These are phyloP conservation scores for Claviceps monticola DNA, from an alignment of 2,329 filamentous ascomycete species.

Conservation along the genomic window DNA sequence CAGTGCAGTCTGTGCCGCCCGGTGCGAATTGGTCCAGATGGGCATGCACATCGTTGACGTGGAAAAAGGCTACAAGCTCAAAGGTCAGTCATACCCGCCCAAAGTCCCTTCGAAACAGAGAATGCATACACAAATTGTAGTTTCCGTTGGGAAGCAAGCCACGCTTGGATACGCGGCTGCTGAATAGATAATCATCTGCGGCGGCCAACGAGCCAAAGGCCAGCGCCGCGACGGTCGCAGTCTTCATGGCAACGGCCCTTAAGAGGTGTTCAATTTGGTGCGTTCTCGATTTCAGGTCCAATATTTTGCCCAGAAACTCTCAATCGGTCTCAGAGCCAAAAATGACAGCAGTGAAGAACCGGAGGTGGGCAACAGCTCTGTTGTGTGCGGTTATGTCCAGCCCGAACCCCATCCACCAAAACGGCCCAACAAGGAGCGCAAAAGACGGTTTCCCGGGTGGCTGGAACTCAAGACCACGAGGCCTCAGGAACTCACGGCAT, in stretches of 20 bases:
- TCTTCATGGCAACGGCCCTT: not conserved
- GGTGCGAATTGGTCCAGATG: constrained; percentile 50
- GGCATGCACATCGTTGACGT: constrained; percentile 56
- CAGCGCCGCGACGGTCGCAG: constrained; percentile 2
- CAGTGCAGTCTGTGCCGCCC: constrained; percentile 47
- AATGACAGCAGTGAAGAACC: not conserved
- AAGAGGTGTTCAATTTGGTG: too few species aligned
- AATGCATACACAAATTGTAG: constrained; percentile 5
- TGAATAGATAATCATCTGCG: constrained; percentile 6
- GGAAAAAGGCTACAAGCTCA: constrained; percentile 39
- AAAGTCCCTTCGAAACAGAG: not conserved
- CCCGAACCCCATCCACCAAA: not conserved
- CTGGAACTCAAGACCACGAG: too few species aligned
- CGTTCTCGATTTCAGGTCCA: not conserved
- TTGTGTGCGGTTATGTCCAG: not conserved
- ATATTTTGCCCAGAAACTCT: too few species aligned
- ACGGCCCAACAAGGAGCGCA: not conserved
- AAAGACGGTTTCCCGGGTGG: not conserved
- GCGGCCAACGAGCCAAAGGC: constrained; percentile 1
- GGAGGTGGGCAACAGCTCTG: not conserved
- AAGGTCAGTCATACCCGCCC: not conserved
- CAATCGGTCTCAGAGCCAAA: too few species aligned
- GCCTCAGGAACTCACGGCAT: too few species aligned
- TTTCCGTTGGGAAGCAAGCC: constrained; percentile 5
- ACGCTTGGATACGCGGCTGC: constrained; percentile 4